Percentiles rank a stretch among this genome's conserved stretches.
Evolutionary conservation across 768 basidiomycete genomes (phyloP).

Genomic region (Suillus ampliporus): DNA sequence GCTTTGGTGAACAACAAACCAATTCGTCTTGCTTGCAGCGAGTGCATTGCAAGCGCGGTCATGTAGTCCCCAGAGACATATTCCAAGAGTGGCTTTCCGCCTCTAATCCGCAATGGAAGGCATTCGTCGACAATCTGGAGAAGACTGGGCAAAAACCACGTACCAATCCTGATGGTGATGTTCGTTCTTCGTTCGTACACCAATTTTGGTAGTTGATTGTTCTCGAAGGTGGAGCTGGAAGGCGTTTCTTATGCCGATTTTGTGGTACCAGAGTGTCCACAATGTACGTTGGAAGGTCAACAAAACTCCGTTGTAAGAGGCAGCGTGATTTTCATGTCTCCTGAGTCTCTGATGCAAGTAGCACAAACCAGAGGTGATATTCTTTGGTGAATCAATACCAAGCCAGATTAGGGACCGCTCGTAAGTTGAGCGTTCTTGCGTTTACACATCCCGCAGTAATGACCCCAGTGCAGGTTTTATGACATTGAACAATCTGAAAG

Average conservation of each 20-base stretch:
- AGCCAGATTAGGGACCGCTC: constrained; percentile 68
- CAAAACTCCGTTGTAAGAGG: constrained; percentile 60
- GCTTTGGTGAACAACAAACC: constrained; percentile 13
- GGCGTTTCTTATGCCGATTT: constrained; percentile 81
- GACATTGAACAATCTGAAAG: constrained; percentile 66
- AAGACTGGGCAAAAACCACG: constrained; percentile 61
- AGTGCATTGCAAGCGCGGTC: constrained; percentile 80
- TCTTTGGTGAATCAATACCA: constrained; percentile 91
- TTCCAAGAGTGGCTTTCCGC: constrained; percentile 79
- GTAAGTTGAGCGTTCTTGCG: constrained; percentile 47
- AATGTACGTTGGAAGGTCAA: constrained; percentile 64
- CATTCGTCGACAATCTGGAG: constrained; percentile 68
- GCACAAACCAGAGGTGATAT: constrained; percentile 85
- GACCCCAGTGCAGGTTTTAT: constrained; percentile 48
- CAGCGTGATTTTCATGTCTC: constrained; percentile 19
- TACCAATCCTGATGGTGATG: constrained; percentile 95
- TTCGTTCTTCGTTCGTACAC: constrained; percentile 39
- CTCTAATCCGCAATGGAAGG: constrained; percentile 82
- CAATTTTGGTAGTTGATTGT: background rate
- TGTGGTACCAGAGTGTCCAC: constrained; percentile 76
- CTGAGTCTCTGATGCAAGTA: constrained; percentile 26
- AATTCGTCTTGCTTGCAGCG: constrained; percentile 46
- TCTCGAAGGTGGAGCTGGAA: constrained; percentile 75
- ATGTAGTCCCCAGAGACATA: constrained; percentile 63
- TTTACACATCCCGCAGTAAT: constrained; percentile 3